Evolutionary conservation across 495 filamentous ascomycete genomes (phyloP), one percentile per base, ranked within the genome.

Genomic region (Pseudotulostoma volvatum): DNA sequence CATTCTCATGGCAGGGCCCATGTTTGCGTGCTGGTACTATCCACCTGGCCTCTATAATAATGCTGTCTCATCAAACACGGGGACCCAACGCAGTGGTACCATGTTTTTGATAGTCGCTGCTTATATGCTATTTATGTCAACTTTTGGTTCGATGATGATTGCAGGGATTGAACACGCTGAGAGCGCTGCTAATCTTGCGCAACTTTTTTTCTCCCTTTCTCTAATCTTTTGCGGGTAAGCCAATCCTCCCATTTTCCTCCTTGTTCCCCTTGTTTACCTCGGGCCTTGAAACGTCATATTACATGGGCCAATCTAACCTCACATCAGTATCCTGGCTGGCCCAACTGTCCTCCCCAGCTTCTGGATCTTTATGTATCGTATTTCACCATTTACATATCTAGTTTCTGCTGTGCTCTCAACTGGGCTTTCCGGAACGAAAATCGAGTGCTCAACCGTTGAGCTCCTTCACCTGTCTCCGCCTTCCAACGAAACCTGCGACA

Each of bases 351-450:
- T 83, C 37, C 79, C 79, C 9, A 53, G 69, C 18, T 86, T 85
- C 68, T 86, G 80, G 81, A 81, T 81, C 50, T 85, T 84, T 63
- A 80, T 84, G 75, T 83, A 84, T 55, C 75, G 76, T 30, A 63
- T 82, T 44, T 79, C 75, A 2, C 80, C 81, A 9, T 74, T 84
- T 45, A 80, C 75, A 0, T 84, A 86, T 40, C 59, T 81, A 1
- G 70, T 84, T 9, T 67, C 61, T 14, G 72, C 67, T 19, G 73
- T 84, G 63, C 42, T 84, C 18, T 70, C 77, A 0, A 67, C 65
- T 0, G 72, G 63, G 21, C 63, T 84, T 4, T 71, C 73, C 20
- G 74, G 77, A 39, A 67, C 71, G 0, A 13, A 50, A 0, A 71
- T 77, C 2, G n/a, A 47, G 9, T 86, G 81, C 53, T 60, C 71